Evolutionary conservation across 108 stramenopile species (phyloP).

Genomic region (Skeletonema costatum): DNA sequence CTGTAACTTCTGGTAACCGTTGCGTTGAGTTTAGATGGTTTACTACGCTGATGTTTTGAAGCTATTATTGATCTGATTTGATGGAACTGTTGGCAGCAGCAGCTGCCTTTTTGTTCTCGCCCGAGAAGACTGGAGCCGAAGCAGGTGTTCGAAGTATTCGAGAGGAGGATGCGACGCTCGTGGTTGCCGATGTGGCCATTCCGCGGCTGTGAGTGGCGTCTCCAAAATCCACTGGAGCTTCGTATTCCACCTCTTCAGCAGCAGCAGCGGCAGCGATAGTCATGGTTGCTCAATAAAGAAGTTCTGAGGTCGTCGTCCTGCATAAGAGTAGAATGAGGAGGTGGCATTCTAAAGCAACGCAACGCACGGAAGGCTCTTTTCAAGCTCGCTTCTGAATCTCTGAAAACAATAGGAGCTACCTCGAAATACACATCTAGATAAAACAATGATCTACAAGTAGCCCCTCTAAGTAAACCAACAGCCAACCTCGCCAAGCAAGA

Average conservation of each 20-base stretch:
- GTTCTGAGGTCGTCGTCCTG: too few species aligned
- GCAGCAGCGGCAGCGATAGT: background rate
- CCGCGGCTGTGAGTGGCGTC: background rate
- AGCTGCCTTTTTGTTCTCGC: background rate
- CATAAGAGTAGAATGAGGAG: too few species aligned
- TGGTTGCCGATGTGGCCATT: background rate
- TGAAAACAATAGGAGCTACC: too few species aligned
- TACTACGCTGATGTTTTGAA: background rate
- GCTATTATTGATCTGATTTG: background rate
- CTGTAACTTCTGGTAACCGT: background rate
- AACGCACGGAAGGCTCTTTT: too few species aligned
- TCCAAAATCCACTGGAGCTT: slow-evolving; percentile 9
- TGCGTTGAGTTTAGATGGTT: background rate
- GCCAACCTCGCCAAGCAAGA: too few species aligned
- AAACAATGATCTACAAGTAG: too few species aligned
- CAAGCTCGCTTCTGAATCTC: too few species aligned
- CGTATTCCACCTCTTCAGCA: slow-evolving; percentile 11
- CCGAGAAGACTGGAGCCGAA: slow-evolving; percentile 13
- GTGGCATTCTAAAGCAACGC: too few species aligned
- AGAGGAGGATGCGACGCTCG: slow-evolving; percentile 23
- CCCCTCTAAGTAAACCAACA: too few species aligned
- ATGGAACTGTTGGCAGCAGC: background rate
- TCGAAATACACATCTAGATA: too few species aligned
- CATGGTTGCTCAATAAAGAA: background rate
- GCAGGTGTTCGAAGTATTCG: slow-evolving; percentile 6